Evolutionary conservation across 1,139 yeast genomes (phyloP), one percentile per base, ranked within the genome.

Genomic region (Protomyces inundatus): DNA sequence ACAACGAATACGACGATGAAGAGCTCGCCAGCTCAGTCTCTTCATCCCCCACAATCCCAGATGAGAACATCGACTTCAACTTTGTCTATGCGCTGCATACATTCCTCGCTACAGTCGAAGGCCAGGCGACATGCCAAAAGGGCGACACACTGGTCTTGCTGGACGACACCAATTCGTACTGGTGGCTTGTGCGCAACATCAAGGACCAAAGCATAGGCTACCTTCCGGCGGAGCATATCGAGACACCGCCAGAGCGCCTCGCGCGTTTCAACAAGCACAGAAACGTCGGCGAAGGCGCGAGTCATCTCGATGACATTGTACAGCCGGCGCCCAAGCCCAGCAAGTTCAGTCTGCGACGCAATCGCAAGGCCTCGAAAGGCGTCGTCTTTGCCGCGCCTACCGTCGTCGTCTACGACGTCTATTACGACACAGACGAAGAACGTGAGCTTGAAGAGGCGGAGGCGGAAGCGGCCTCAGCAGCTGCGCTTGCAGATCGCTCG

Each of bases 211-310:
- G 74, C 12, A 77, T 67, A 59, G 98, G 98, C 2, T 95, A 91
- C 77, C 95, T 95, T 1, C 98, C 98, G 0, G 98, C 98, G 0
- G 98, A 93, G 74, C 86, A 95, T 68, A 78, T 93, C 54, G 98
- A 93, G 75, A 89, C 97, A 0, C 90, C 89, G 67, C 88, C 86
- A 54, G 98, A 93, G 74, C 80, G 98, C 65, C 77, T 95, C 64
- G 98, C 98, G 0, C 80, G 98, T 65, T 79, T 90, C 54, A 93
- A 93, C 74, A 90, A 97, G 75, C 90, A 91, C 82, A 87, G 90
- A 69, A 93, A 93, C 75, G 96, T 90, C 74, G 90, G 87, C 68
- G 73, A 85, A 58, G 54, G 56, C n/a, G 55, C 53, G 81, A 67
- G 72, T n/a, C 62, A 64, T 32, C 16, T 39, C 3, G 39, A n/a